phyloP scores from a whole-genome alignment of 306 rosid genomes.

The Mimosa bimucronata region DNA sequence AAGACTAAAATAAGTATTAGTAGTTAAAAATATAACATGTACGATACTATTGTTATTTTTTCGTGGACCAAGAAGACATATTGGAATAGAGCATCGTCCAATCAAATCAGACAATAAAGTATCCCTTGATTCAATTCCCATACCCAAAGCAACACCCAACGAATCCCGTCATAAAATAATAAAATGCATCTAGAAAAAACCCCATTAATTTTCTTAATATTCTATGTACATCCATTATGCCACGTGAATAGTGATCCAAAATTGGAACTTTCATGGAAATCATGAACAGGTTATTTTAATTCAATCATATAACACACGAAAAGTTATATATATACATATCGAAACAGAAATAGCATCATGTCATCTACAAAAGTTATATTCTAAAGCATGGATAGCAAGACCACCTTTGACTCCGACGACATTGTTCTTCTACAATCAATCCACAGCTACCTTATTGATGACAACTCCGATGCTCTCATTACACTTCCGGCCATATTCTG shows the following conservation, averaged over 20 bases:
- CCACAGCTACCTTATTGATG: constrained; percentile 1
- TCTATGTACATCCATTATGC: neutral
- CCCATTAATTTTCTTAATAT: neutral
- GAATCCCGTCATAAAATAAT: neutral
- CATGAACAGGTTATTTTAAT: neutral
- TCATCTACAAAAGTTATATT: neutral
- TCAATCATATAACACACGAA: neutral
- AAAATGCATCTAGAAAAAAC: neutral
- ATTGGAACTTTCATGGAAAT: constrained; percentile 3
- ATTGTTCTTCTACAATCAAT: neutral
- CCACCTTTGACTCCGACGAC: neutral
- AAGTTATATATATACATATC: neutral
- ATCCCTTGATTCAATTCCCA: neutral
- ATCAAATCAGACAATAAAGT: neutral
- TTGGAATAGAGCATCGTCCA: neutral
- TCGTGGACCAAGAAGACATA: neutral
- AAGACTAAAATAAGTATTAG: no score
- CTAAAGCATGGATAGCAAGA: neutral
- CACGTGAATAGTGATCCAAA: constrained; percentile 5
- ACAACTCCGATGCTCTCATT: neutral
- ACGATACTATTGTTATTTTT: no score
- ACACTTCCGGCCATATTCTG: neutral
- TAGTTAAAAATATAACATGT: no score
- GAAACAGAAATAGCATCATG: neutral
- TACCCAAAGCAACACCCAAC: neutral